Base-by-base conservation (phyloP, 1,139 yeast genomes). In the Blastobotrys arbuscula region DNA sequence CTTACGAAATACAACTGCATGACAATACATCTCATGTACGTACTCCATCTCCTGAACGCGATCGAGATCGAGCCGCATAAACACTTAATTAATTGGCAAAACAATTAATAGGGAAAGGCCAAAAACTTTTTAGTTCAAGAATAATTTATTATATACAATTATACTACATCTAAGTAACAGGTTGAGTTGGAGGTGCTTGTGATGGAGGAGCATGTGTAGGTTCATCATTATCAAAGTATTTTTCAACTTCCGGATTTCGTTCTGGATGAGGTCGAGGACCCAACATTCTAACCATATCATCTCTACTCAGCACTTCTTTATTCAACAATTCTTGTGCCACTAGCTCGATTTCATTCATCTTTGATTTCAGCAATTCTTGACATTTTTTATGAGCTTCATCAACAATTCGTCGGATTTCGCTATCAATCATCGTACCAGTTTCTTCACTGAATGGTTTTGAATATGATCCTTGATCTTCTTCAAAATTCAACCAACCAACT, bases 391-490 rank as follows among this genome's bases (percentile, higher is more conserved):
- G 86, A 46, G 95, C 85, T 48, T 82, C 88, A 55, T 75, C 76
- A 31, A 92, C 90, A 49, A 92, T 84, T 53, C 87, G 76, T 55
- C 87, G 81, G 36, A 94, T 84, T 67, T 92, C 98, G 39, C 72
- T 72, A 62, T 92, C 99, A 56, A 94, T 87, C 47, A 78, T 60
- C 49, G 76, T 73, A 45, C 88, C 89, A 13, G 97, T 92, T 55
- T 79, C 82, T 60, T 89, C 96, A 66, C 96, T 86, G 66, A 83
- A 92, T 4, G 97, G 96, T 68, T 92, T 90, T 57, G 88, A 84
- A 57, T 84, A 73, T 31, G 55, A 51, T 23, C 53, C 44, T 52
- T 78, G 77, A 53, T 79, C 84, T 52, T 76, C 77, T 50, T 85
- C 86, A 61, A 82, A 88, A 52, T 88, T 81, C 37, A 92, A 78